Conservation (phyloP, 2,329 filamentous ascomycete species). For the Fusarium pseudocircinatum region DNA sequence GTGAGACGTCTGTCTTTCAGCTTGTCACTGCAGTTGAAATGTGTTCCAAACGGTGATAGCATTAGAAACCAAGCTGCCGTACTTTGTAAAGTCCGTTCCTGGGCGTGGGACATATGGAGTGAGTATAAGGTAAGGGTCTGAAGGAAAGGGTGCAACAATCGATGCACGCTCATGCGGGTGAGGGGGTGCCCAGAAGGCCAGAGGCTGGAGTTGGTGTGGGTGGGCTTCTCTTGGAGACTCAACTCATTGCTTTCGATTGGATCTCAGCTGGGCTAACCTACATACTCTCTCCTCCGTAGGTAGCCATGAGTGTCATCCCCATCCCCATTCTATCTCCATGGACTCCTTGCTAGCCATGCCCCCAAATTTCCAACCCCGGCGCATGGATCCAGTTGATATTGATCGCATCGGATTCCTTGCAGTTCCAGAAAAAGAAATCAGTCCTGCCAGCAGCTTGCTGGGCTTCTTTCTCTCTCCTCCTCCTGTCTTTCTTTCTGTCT, state of each 20-base stretch:
- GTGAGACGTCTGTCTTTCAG: neutral
- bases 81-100: constrained; percentile 14
- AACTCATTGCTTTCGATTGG: constrained; percentile 23
- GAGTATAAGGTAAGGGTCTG: constrained; percentile 16
- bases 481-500: neutral
- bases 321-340: constrained; percentile 36
- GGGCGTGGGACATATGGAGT: constrained; percentile 22
- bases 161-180: constrained; percentile 10
- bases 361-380: constrained; percentile 34
- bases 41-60: neutral
- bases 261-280: constrained; percentile 6
- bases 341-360: constrained; percentile 19
- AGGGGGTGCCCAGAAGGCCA: neutral
- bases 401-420: constrained; percentile 29
- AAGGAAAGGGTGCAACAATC: constrained; percentile 10
- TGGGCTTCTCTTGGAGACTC: constrained; percentile 20
- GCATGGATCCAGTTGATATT: constrained; percentile 24
- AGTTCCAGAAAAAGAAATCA: constrained; percentile 20
- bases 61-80: neutral
- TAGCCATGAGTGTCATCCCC: constrained; percentile 20
- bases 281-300: neutral
- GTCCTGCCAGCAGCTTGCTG: constrained; percentile 5
- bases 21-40: neutral
- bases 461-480: neutral
- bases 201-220: constrained; percentile 29